Evolutionary conservation across 148 eudicot species (phyloP), one percentile per base, ranked within the genome.

Genomic region (Limonium bicolor): DNA sequence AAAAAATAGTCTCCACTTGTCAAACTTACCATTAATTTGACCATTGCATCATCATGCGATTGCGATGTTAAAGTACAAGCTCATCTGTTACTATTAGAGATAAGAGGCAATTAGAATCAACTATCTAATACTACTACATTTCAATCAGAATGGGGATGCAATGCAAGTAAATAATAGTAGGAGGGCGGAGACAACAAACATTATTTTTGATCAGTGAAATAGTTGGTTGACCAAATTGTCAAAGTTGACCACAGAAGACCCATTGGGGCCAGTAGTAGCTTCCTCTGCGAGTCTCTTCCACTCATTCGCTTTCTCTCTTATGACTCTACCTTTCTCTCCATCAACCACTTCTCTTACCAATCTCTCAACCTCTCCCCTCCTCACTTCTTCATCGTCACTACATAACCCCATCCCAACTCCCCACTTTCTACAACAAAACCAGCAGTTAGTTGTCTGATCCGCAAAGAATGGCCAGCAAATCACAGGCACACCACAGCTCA

Each of bases 281-380:
- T 50, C 45, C 19, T 33, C 37, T 1, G 56, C 56, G 26, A 50
- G 14, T 15, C 25, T 42, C 56, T 41, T 50, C 63, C 56, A 59
- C 31, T 51, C 56, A 24, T n/a, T 10, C 2, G 65, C 53, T 52
- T 27, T 45, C 23, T 17, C 53, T 48, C 28, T 36, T 48, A 44
- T 27, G 33, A 20, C 53, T 25, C 30, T 43, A 2, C 63, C 63
- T 35, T 59, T 51, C 18, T 51, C 51, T 26, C 51, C 64, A 5
- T 10, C 48, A 46, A 46, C 18, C 27, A 41, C 22, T 32, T 26
- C 50, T 7, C 42, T 42, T 22, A 36, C 64, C 20, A 38, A 36
- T 35, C 4, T 20, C 58, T 51, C 64, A 7, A 59, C 57, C 40
- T 43, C 46, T 8, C 36, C 64, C 35, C 57, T 59, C 55, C 24